Conservation (phyloP, 305 asterid species). For the Andrographis paniculata region DNA sequence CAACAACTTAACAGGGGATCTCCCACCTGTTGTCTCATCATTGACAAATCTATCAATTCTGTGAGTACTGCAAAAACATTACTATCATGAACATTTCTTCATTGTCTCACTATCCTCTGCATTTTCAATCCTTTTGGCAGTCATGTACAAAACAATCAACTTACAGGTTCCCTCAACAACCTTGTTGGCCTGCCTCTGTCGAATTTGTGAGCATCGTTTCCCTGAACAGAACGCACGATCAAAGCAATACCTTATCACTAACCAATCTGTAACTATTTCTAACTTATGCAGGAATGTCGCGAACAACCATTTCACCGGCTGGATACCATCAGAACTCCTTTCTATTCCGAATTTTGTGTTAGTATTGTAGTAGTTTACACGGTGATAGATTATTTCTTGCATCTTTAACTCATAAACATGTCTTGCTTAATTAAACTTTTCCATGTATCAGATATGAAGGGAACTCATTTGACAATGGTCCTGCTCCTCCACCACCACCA, state of each 20-base stretch:
- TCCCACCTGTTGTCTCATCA: constrained; percentile 61
- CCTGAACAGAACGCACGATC: too few relatives aligned
- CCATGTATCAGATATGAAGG: constrained; percentile 58
- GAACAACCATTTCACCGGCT: constrained; percentile 75
- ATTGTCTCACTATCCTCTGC: constrained; percentile 16
- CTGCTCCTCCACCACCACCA: constrained; percentile 93
- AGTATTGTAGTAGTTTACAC: constrained; percentile 23
- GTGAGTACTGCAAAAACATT: constrained; percentile 40
- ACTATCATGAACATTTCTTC: background rate
- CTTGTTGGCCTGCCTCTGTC: constrained; percentile 71
- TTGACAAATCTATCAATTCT: constrained; percentile 76
- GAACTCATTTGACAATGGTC: constrained; percentile 68
- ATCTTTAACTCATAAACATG: constrained; percentile 7
- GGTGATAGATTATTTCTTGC: constrained; percentile 9
- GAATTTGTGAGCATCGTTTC: constrained; percentile 54
- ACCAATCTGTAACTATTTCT: constrained; percentile 12
- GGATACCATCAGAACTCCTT: constrained; percentile 77
- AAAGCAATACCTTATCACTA: too few relatives aligned
- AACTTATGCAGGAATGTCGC: constrained; percentile 76
- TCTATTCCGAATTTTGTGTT: constrained; percentile 75
- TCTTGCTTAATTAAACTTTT: constrained; percentile 17
- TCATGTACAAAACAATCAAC: constrained; percentile 62
- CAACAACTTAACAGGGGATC: constrained; percentile 83
- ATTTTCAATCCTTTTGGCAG: constrained; percentile 39
- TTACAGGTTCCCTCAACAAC: constrained; percentile 68